phyloP scores from a whole-genome alignment of 192 early-diverging fungal species.

The Linnemannia elongata region DNA sequence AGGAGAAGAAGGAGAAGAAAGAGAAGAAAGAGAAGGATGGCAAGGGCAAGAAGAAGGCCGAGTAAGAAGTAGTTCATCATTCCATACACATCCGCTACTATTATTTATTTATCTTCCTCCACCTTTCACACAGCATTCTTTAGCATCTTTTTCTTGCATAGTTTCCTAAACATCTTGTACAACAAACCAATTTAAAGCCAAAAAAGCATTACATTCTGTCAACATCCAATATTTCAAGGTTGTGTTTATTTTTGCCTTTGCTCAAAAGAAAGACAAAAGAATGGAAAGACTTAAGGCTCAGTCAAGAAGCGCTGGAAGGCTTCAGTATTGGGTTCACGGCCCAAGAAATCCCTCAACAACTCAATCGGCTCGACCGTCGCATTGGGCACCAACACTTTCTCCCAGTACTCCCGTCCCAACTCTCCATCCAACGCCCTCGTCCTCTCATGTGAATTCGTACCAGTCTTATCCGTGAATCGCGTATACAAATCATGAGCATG shows the following conservation, averaged over 20 bases:
- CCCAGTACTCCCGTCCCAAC: conserved; percentile 80
- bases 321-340: conserved; percentile 82
- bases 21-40: conserved; percentile 5
- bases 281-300: conserved; percentile 19
- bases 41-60: conserved; percentile 1
- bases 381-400: conserved; percentile 79
- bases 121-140: background rate
- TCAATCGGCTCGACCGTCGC: conserved; percentile 81
- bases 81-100: background rate
- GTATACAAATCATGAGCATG: conserved; percentile 89
- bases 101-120: background rate
- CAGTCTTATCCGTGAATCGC: conserved; percentile 12
- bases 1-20: conserved; percentile 39
- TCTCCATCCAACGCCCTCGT: conserved; percentile 70
- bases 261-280: background rate
- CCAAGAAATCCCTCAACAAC: conserved; percentile 79
- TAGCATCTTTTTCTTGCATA: conserved; percentile 5
- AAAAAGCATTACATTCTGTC: background rate
- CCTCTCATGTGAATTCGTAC: conserved; percentile 62
- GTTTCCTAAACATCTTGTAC: background rate
- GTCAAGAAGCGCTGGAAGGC: conserved; percentile 79
- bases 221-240: too few species aligned
- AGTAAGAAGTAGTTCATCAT: background rate
- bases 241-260: too few species aligned
- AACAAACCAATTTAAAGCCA: background rate